Base-by-base conservation (phyloP, 208 protist species). In the Leishmania lainsoni region DNA sequence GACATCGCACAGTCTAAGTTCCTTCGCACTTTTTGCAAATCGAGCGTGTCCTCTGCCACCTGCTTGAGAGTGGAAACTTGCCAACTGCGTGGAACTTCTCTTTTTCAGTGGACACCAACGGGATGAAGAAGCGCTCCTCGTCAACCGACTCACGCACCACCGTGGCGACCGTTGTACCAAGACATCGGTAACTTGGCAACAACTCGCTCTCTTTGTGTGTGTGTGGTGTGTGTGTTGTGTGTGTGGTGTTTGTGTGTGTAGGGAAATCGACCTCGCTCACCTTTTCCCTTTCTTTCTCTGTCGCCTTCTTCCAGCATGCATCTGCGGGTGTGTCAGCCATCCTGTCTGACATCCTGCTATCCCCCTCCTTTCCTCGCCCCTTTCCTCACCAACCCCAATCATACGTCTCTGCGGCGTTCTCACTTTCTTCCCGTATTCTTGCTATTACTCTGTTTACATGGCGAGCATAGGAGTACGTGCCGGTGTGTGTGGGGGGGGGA, bases 21-120 rank as follows among this genome's bases (percentile, higher is more conserved):
- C 80, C 58, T 84, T 84, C 9, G 35, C 68, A 65, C 75, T 20
- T 14, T 77, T 42, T 69, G 81, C 20, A 75, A 76, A 58, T 45
- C 68, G 16, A 80, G 81, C n/a, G 69, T 76, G 14, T 52, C 81
- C 22, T 80, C 81, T 20, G 69, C 39, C 32, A 32, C 56, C 12
- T 76, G 66, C 54, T 56, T 69, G 20, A 26, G 29, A 58, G 52
- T 32, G 71, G 71, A 52, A 3, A 17, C 49, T 29, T 29, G 52
- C 12, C 54, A n/a, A 29, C 16, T 45, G 68, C 35, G 69, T 26
- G 66, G 75, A 39, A 76, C 26, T 17, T 71, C 52, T 12, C 76
- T 58, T 42, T 49, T 58, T 16, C 69, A 20, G 5, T 51, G 20
- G 45, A 45, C 45, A 5, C n/a, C 54, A 76, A 58, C 6, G 51